Evolutionary conservation across 208 protist species (phyloP).

Genomic region (Crithidia expoeki): DNA sequence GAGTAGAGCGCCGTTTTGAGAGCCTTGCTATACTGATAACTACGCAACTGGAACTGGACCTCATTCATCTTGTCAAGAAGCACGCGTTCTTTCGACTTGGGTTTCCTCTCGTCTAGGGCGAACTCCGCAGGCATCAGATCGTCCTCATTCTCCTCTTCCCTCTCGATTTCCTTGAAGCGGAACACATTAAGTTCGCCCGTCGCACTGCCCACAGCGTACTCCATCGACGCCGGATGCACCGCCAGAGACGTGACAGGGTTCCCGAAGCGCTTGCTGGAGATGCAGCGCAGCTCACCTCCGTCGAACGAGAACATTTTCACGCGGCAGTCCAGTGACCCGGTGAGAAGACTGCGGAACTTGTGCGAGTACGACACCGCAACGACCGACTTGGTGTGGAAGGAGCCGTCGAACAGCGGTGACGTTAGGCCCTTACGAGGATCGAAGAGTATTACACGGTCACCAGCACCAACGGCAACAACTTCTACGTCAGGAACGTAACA

Average conservation of each 20-base stretch:
- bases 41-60: conserved; percentile 68
- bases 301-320: conserved; percentile 82
- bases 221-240: conserved; percentile 63
- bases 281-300: conserved; percentile 45
- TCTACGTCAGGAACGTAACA: conserved; percentile 43
- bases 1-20: conserved; percentile 82
- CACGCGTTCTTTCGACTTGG: conserved; percentile 39
- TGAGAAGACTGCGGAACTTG: conserved; percentile 67
- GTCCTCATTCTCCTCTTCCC: conserved; percentile 18
- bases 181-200: conserved; percentile 73
- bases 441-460: conserved; percentile 69
- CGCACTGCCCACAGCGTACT: conserved; percentile 75
- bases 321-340: conserved; percentile 75
- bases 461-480: conserved; percentile 49
- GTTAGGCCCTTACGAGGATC: conserved; percentile 72
- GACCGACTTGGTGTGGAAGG: conserved; percentile 86
- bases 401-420: conserved; percentile 49
- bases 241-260: conserved; percentile 63
- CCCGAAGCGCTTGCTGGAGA: conserved; percentile 71
- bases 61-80: conserved; percentile 56
- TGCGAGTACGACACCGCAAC: conserved; percentile 63
- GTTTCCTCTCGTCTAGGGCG: conserved; percentile 28
- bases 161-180: conserved; percentile 49
- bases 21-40: conserved; percentile 79
- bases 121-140: conserved; percentile 21